These are phyloP conservation scores for Ilex aquifolium DNA, from an alignment of 257 asterid species.

Conservation along the genomic window DNA sequence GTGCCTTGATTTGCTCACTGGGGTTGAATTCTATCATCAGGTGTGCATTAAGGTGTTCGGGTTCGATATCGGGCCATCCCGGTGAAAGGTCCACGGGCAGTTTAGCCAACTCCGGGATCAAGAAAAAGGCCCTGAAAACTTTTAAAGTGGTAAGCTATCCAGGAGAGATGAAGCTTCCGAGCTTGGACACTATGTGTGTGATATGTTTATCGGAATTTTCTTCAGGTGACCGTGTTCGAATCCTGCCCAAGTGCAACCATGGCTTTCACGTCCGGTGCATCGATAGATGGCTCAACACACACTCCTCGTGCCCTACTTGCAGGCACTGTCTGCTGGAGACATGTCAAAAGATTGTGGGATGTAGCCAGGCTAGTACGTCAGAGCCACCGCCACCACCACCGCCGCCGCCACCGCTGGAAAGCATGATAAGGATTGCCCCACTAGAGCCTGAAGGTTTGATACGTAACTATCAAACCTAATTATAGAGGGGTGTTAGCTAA, in stretches of 20 bases:
- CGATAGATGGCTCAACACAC: conserved; percentile 42
- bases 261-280: conserved; percentile 51
- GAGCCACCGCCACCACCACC: neutral
- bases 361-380: conserved; percentile 5
- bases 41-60: conserved; percentile 49
- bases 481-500: neutral
- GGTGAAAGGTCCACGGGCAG: conserved; percentile 11
- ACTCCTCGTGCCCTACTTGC: conserved; percentile 58
- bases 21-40: conserved; percentile 50
- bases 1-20: conserved; percentile 56
- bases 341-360: conserved; percentile 36
- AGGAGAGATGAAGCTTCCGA: conserved; percentile 25
- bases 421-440: conserved; percentile 32
- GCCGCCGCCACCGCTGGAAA: conserved; percentile 6
- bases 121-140: conserved; percentile 45
- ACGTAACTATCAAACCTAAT: conserved; percentile 19
- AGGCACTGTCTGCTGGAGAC: conserved; percentile 46
- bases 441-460: conserved; percentile 43
- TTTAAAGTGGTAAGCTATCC: conserved; percentile 35
- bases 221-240: conserved; percentile 31
- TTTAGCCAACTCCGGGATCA: conserved; percentile 39
- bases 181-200: conserved; percentile 40
- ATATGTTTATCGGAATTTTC: conserved; percentile 47
- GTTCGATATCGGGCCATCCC: conserved; percentile 12
- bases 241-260: conserved; percentile 45